These are phyloP conservation scores for Aspergillus sp. DNA, from an alignment of 2,329 filamentous ascomycete species.

Conservation along the genomic window DNA sequence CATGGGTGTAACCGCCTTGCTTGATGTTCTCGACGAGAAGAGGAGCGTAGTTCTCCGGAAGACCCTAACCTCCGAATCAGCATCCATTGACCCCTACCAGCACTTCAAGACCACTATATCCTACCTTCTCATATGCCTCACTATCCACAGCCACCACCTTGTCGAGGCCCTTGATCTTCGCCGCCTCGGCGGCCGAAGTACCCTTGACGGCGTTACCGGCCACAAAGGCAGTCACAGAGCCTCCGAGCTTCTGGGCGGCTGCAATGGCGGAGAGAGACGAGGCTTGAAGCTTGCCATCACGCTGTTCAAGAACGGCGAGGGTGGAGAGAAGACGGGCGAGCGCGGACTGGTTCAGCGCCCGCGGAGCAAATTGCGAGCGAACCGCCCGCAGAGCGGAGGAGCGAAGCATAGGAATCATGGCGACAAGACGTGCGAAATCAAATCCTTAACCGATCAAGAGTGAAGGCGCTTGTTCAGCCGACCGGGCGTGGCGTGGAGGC, in stretches of 20 bases:
- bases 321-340: constrained; percentile 76
- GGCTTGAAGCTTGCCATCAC: constrained; percentile 79
- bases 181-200: constrained; percentile 73
- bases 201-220: constrained; percentile 75
- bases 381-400: constrained; percentile 42
- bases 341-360: constrained; percentile 50
- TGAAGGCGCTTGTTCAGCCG: constrained; percentile 2
- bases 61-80: constrained; percentile 57
- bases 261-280: constrained; percentile 82
- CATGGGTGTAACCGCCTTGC: constrained; percentile 88
- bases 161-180: constrained; percentile 85
- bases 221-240: constrained; percentile 80
- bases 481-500: constrained; percentile 2
- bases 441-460: not conserved
- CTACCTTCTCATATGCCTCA: constrained; percentile 84
- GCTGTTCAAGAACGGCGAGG: constrained; percentile 88
- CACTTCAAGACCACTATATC: not conserved
- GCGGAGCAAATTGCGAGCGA: constrained; percentile 46
- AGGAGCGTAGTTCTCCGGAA: constrained; percentile 92
- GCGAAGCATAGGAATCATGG: constrained; percentile 37
- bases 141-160: constrained; percentile 91
- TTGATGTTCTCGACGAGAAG: constrained; percentile 95
- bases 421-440: constrained; percentile 6
- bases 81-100: not conserved
- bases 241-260: constrained; percentile 83